Evolutionary conservation across 1,139 yeast species (phyloP).

Genomic region (Zygoascus meyerae): DNA sequence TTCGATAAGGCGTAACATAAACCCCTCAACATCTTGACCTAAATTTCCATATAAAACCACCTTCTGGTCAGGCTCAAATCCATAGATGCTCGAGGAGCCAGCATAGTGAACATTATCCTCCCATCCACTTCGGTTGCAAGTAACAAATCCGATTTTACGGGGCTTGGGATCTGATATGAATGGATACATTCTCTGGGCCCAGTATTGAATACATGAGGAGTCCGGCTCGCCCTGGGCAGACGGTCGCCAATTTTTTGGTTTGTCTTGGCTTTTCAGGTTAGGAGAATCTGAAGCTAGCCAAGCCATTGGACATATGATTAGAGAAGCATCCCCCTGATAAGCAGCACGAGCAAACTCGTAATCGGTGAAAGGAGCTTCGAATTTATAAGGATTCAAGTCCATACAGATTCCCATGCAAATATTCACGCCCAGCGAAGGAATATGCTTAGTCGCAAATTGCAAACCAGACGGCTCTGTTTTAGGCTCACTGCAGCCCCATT

Average conservation of each 20-base stretch:
- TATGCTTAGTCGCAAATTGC: not conserved
- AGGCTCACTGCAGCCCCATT: slow-evolving; percentile 71
- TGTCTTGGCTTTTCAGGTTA: slow-evolving; percentile 19
- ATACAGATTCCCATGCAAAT: slow-evolving; percentile 84
- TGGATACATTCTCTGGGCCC: slow-evolving; percentile 71
- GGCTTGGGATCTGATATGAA: slow-evolving; percentile 36
- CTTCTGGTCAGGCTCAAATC: slow-evolving; percentile 5
- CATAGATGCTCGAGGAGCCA: slow-evolving; percentile 47
- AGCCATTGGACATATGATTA: slow-evolving; percentile 78
- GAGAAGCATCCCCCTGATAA: slow-evolving; percentile 40
- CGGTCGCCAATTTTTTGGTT: slow-evolving; percentile 16
- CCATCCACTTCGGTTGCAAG: slow-evolving; percentile 69
- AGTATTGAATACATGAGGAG: slow-evolving; percentile 45
- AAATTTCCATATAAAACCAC: slow-evolving; percentile 22
- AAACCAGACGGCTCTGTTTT: not conserved
- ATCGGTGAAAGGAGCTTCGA: slow-evolving; percentile 66
- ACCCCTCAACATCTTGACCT: slow-evolving; percentile 22
- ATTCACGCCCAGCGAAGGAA: slow-evolving; percentile 13
- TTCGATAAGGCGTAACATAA: slow-evolving; percentile 16
- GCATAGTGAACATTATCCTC: slow-evolving; percentile 69
- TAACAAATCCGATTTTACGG: slow-evolving; percentile 36
- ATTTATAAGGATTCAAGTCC: slow-evolving; percentile 87
- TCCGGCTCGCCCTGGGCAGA: slow-evolving; percentile 30
- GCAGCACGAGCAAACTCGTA: slow-evolving; percentile 67
- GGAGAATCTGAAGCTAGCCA: slow-evolving; percentile 59